Base-by-base conservation (phyloP, 2,329 filamentous ascomycete genomes). In the Botrytis deweyae region DNA sequence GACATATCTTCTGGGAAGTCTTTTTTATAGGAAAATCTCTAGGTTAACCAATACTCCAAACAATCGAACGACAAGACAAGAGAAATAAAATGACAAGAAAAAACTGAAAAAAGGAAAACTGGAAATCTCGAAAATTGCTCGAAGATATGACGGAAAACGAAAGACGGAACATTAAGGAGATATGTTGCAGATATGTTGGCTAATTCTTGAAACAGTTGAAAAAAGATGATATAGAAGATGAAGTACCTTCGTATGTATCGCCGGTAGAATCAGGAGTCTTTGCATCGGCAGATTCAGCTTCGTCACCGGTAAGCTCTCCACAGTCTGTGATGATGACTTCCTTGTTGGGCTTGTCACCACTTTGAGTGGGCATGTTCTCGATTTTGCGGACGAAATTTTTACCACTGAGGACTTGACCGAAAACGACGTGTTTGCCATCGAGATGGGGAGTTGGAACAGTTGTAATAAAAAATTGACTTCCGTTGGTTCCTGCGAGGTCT, bases 381-480 rank as follows among this genome's bases (percentile, higher is more conserved):
- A 98, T 91, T 82, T 95, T 91, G 77, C 96, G 92, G 49, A 98
- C 89, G 55, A 98, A 86, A 76, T 93, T 95, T 87, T 98, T 98
- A 80, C 96, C 96, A 75, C 91, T 92, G 80, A 98, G 88, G 73
- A 98, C 95, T 82, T 98, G 92, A 76, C 96, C 96, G 79, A 98
- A 99, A 38, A 99, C 94, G 63, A 98, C 95, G 84, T 98, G 95
- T 87, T 98, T 98, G 82, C 90, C 89, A 82, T 98, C 94, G 49
- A 98, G 89, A 82, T 98, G 95, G 59, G 94, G 94, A 14, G 95
- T 98, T 25, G 91, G 87, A 42, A 97, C 93, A n/a, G 95, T 98
- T 59, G 95, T 98, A 80, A 98, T 87, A 88, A 98, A 98, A 88
- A 98, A 98, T 81, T 98, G 95, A 69, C 93, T 97, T 81, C 96